These are phyloP conservation scores for Phytophthora litchii DNA, from an alignment of 352 stramenopile genomes.

Conservation along the genomic window DNA sequence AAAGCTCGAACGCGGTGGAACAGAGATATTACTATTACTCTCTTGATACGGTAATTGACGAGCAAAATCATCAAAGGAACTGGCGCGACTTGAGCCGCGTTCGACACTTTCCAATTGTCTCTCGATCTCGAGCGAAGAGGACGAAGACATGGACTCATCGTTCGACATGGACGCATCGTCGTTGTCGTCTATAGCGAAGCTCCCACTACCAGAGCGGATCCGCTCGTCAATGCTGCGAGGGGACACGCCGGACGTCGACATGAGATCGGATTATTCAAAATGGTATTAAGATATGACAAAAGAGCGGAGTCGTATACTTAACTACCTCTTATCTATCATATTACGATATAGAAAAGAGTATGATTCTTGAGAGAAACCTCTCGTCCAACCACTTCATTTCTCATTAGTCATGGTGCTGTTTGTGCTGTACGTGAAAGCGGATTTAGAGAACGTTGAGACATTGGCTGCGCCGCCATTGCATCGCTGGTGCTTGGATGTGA, in stretches of 20 bases:
- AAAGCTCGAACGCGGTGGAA: conserved; percentile 19
- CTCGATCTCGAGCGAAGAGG: conserved; percentile 49
- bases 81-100: conserved; percentile 12
- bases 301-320: no score
- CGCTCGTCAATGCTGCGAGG: conserved; percentile 25
- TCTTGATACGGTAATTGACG: conserved; percentile 35
- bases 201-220: conserved; percentile 34
- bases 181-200: conserved; percentile 22
- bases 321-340: background rate
- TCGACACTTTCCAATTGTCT: conserved; percentile 14
- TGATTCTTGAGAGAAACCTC: no score
- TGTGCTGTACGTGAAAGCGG: conserved; percentile 88
- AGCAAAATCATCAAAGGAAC: conserved; percentile 40
- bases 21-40: conserved; percentile 1
- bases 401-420: conserved; percentile 71
- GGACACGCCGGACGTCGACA: no score
- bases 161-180: conserved; percentile 61
- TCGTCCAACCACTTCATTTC: no score
- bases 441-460: conserved; percentile 87
- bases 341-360: background rate
- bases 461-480: conserved; percentile 69
- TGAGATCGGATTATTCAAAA: no score
- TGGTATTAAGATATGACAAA: no score
- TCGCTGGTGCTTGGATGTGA: conserved; percentile 87
- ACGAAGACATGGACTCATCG: conserved; percentile 66